Conservation (phyloP, 163 green algal species). For the Scenedesmus sp. region DNA sequence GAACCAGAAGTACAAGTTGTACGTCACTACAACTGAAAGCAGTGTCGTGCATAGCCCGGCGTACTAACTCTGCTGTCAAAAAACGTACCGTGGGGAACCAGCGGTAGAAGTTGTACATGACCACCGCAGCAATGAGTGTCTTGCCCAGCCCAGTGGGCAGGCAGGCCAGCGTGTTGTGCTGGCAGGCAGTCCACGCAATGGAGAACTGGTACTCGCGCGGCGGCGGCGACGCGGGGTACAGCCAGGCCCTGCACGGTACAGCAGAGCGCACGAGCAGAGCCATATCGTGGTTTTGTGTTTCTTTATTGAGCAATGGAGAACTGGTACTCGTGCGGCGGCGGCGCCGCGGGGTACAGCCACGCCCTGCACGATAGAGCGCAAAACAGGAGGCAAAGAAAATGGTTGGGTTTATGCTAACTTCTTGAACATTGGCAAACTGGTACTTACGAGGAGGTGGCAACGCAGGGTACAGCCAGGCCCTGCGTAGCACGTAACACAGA, state of each 20-base stretch:
- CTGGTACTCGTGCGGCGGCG: constrained; percentile 83
- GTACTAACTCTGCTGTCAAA: background rate
- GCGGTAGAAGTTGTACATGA: constrained; percentile 97
- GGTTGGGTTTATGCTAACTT: no score
- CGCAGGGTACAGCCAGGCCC: constrained; percentile 74
- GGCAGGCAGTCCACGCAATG: constrained; percentile 78
- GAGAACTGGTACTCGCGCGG: constrained; percentile 84
- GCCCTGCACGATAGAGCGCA: no score
- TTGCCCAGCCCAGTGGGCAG: constrained; percentile 80
- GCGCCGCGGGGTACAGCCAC: constrained; percentile 75
- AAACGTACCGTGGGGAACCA: constrained; percentile 88
- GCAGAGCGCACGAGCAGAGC: background rate
- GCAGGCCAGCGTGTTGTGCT: constrained; percentile 94
- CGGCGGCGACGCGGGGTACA: constrained; percentile 76
- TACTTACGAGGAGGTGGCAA: constrained; percentile 78
- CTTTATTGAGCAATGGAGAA: constrained; percentile 60
- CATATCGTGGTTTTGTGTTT: background rate
- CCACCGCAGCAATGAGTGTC: constrained; percentile 95
- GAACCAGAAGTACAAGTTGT: no score
- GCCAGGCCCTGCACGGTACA: constrained; percentile 69
- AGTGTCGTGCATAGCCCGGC: no score
- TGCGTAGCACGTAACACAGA: background rate
- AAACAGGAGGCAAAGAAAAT: no score
- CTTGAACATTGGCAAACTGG: constrained; percentile 60
- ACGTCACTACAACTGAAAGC: no score